phyloP scores from a whole-genome alignment of 1,284 basidiomycete genomes.

The Leccinum cinnamomeum region DNA sequence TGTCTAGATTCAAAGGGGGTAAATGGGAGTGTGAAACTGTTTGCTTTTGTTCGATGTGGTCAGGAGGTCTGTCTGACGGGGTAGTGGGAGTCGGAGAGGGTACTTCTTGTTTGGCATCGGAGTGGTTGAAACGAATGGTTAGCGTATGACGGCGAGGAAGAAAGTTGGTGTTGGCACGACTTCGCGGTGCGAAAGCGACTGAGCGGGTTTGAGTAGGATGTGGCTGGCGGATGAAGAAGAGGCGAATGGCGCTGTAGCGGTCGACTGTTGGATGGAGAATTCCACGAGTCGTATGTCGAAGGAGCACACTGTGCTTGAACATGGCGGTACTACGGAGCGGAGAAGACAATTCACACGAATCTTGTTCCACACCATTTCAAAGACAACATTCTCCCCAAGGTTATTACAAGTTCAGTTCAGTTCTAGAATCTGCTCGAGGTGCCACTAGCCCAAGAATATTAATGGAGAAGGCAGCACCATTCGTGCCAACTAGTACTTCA shows the following conservation, averaged over 20 bases:
- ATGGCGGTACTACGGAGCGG: constrained; percentile 8
- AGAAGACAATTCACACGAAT: neutral
- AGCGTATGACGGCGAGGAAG: neutral
- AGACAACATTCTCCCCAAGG: no score
- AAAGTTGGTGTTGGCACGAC: neutral
- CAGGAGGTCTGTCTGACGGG: constrained; percentile 8
- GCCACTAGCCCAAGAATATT: no score
- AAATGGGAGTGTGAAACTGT: constrained; percentile 11
- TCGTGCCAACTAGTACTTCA: no score
- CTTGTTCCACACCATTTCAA: no score
- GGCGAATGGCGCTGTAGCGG: constrained; percentile 51
- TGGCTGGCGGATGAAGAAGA: constrained; percentile 48
- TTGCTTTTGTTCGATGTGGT: constrained; percentile 5
- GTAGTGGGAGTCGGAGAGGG: neutral
- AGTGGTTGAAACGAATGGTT: constrained; percentile 21
- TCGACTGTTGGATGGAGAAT: constrained; percentile 37
- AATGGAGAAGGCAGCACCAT: no score
- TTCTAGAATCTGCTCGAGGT: no score
- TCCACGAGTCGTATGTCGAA: constrained; percentile 37
- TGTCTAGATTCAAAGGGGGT: constrained; percentile 49
- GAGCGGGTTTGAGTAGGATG: constrained; percentile 1
- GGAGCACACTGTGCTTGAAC: constrained; percentile 18
- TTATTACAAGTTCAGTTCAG: no score
- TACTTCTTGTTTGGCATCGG: constrained; percentile 9
- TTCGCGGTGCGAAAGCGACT: neutral